phyloP scores from a whole-genome alignment of 2,329 filamentous ascomycete species.

The Colletotrichum abscissum region DNA sequence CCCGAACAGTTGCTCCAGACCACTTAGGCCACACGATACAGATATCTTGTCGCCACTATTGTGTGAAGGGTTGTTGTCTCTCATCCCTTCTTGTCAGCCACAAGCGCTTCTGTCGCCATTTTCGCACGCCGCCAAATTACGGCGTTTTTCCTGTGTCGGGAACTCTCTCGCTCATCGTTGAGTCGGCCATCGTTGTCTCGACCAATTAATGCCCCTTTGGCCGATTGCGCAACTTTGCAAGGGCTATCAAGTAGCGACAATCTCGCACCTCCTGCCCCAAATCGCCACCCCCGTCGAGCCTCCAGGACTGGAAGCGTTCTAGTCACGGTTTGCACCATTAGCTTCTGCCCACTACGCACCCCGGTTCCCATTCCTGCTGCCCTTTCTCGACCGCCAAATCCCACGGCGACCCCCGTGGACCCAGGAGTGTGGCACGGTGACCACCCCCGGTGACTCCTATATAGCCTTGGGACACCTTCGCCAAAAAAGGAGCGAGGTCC shows the following conservation, averaged over 20 bases:
- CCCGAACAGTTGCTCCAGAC: slow-evolving; percentile 1
- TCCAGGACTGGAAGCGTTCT: slow-evolving; percentile 22
- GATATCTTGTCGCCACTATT: slow-evolving; percentile 3
- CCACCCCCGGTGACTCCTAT: slow-evolving; percentile 14
- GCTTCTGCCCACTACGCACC: slow-evolving; percentile 10
- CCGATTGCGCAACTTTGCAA: slow-evolving; percentile 35
- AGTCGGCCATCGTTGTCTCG: background rate
- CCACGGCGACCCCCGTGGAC: slow-evolving; percentile 1
- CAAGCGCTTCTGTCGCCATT: slow-evolving; percentile 11
- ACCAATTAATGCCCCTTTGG: slow-evolving; percentile 21
- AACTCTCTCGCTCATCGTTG: slow-evolving; percentile 13
- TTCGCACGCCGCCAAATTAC: slow-evolving; percentile 22
- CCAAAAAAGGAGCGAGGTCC: background rate
- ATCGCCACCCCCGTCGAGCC: slow-evolving; percentile 25
- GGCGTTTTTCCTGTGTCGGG: slow-evolving; percentile 8
- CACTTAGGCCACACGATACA: background rate
- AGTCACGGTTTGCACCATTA: slow-evolving; percentile 25
- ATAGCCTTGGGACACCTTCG: slow-evolving; percentile 20
- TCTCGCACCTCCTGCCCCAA: slow-evolving; percentile 25
- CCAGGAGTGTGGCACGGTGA: slow-evolving; percentile 16
- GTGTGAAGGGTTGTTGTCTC: background rate
- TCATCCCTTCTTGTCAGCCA: slow-evolving; percentile 3
- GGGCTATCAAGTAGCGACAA: slow-evolving; percentile 21
- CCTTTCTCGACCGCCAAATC: slow-evolving; percentile 6
- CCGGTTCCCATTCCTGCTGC: background rate